Conservation (phyloP, 169 alveolate genomes). For the Theileria orientalis region DNA sequence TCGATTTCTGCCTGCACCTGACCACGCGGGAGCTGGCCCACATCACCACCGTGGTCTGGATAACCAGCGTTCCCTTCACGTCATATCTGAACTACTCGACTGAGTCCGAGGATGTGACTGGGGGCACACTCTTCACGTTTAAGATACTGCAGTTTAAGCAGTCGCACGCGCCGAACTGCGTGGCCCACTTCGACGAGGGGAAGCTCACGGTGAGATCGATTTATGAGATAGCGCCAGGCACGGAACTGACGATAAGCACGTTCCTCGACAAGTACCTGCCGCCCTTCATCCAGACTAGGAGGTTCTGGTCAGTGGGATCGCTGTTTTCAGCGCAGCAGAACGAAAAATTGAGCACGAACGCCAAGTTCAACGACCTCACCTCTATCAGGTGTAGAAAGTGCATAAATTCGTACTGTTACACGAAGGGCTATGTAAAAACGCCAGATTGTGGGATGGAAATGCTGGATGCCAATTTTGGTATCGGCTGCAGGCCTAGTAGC, state of each 20-base stretch:
- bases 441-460: background rate
- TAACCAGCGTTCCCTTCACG: constrained; percentile 74
- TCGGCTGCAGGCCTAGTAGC: background rate
- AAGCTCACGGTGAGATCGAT: constrained; percentile 77
- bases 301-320: constrained; percentile 49
- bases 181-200: constrained; percentile 74
- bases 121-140: constrained; percentile 76
- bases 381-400: constrained; percentile 40
- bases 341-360: background rate
- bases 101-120: constrained; percentile 60
- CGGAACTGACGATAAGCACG: constrained; percentile 73
- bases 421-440: background rate
- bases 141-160: constrained; percentile 74
- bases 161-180: constrained; percentile 83
- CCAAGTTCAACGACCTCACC: background rate
- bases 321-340: background rate
- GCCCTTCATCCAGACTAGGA: constrained; percentile 68
- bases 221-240: constrained; percentile 79
- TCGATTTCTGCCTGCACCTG: constrained; percentile 73
- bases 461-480: background rate
- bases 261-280: constrained; percentile 81
- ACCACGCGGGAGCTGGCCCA: constrained; percentile 74
- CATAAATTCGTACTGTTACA: constrained; percentile 21
- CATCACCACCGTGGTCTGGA: constrained; percentile 74
- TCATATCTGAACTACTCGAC: constrained; percentile 73